Percentiles rank a stretch among this genome's conserved stretches.
phyloP scores from a whole-genome alignment of 176 grass and related monocot genomes.

The Avena eriantha region DNA sequence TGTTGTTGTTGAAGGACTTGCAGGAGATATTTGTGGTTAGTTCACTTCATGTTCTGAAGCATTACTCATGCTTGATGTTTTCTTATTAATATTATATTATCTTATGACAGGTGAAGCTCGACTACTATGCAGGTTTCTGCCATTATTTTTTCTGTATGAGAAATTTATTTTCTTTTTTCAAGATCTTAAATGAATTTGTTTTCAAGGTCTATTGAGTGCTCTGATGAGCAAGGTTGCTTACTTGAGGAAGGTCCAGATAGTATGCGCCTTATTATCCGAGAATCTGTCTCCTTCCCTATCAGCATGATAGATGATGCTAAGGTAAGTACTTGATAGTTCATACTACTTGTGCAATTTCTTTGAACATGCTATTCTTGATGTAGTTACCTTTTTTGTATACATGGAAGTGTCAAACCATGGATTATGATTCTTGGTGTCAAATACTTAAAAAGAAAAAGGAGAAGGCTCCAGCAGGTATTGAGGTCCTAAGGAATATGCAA shows the following conservation, averaged over 20 bases:
- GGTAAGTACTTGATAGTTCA: slow-evolving; percentile 35
- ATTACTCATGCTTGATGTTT: not conserved
- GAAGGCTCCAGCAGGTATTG: slow-evolving; percentile 45
- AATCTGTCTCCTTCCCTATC: slow-evolving; percentile 62
- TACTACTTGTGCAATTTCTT: slow-evolving; percentile 27
- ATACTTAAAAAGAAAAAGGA: slow-evolving; percentile 36
- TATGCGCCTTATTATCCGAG: slow-evolving; percentile 38
- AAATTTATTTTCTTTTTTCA: not conserved
- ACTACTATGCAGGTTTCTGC: slow-evolving; percentile 59
- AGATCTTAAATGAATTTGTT: not conserved
- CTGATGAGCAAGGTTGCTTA: slow-evolving; percentile 44
- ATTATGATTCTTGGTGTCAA: slow-evolving; percentile 29
- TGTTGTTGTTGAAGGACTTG: slow-evolving; percentile 57
- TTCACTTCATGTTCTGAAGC: slow-evolving; percentile 28
- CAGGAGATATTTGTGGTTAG: slow-evolving; percentile 59
- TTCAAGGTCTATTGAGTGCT: slow-evolving; percentile 47
- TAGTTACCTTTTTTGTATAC: slow-evolving; percentile 3
- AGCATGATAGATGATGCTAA: slow-evolving; percentile 49
- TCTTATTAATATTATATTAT: not conserved
- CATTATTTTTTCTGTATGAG: not conserved
- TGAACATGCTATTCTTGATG: slow-evolving; percentile 28
- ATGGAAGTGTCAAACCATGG: slow-evolving; percentile 50
- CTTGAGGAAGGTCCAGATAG: slow-evolving; percentile 24
- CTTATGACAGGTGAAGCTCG: slow-evolving; percentile 55
- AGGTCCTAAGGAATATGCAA: slow-evolving; percentile 14